phyloP scores from a whole-genome alignment of 169 alveolate species.

The Plasmodium berghei region DNA sequence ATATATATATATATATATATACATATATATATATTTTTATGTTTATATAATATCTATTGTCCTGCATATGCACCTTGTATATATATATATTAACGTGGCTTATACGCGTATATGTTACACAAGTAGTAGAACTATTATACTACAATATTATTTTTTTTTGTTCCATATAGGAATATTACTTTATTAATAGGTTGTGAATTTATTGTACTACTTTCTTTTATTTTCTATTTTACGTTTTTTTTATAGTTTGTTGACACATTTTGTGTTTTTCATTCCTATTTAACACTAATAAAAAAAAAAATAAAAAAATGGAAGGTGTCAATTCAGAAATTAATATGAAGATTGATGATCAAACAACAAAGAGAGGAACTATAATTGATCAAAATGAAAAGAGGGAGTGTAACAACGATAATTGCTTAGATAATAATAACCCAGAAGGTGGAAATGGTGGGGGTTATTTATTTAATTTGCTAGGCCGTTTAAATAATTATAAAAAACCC shows the following conservation, averaged over 20 bases:
- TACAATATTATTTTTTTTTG: neutral
- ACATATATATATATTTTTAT: neutral
- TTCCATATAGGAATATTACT: neutral
- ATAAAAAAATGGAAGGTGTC: slow-evolving; percentile 15
- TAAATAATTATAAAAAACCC: slow-evolving; percentile 32
- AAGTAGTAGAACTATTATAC: neutral
- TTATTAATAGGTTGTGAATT: neutral
- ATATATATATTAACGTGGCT: slow-evolving; percentile 3
- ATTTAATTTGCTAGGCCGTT: slow-evolving; percentile 48
- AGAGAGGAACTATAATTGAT: neutral
- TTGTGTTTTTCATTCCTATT: slow-evolving; percentile 10
- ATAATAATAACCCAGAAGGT: neutral
- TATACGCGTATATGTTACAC: neutral
- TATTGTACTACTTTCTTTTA: neutral
- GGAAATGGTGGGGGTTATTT: slow-evolving; percentile 24
- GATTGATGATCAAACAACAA: slow-evolving; percentile 3
- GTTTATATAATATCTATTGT: slow-evolving; percentile 2
- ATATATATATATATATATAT: neutral
- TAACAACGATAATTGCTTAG: neutral
- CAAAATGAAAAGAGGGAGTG: slow-evolving; percentile 12
- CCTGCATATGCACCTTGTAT: neutral
- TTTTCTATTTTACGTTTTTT: slow-evolving; percentile 3
- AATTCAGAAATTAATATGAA: slow-evolving; percentile 9
- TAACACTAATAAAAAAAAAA: neutral
- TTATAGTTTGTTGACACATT: neutral